Evolutionary conservation across 2,329 filamentous ascomycete species (phyloP), one percentile per base, ranked within the genome.

Genomic region (Fusarium fracticaudum): DNA sequence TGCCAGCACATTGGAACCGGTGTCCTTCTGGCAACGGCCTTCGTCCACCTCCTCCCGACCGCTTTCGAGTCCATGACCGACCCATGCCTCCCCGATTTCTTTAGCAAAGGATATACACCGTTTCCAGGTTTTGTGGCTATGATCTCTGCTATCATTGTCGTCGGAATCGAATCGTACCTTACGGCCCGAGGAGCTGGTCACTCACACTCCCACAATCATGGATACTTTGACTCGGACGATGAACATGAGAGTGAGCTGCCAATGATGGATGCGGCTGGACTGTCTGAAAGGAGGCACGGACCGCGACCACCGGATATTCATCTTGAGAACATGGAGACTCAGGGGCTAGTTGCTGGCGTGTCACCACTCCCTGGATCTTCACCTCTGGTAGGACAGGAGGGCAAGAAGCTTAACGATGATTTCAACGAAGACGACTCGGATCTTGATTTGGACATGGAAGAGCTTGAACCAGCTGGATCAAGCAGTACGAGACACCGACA

Each of bases 101-200:
- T 95, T 89, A 96, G 90, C 80, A 79, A 92, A 72, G 89, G 89
- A n/a, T 97, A 96, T 81, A 89, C 87, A 53, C 93, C 94, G 11
- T 91, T 97, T 80, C 91, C 94, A 1, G 94, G 95, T 5, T 87
- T 96, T 54, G 89, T 97, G 53, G 93, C 94, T 64, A 96, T 97
- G 93, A 82, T 91, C 15, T 91, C 93, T 17, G 93, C 94, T n/a
- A 87, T 97, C 67, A 85, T 93, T 8, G 95, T 98, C 7, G 94
- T 97, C 12, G 89, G 91, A 5, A 88, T 98, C 60, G 96, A 98
- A 82, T 97, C 96, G 84, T 94, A 95, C 81, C 91, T 98, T 76
- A 95, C 94, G 0, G 93, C 92, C 5, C 84, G 90, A 63, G 90
- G 90, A 48, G 91, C 90, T 4, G 86, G 89, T 4, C 90, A 91